Conservation (phyloP, 352 stramenopile species). For the Pythium aristosporum region DNA sequence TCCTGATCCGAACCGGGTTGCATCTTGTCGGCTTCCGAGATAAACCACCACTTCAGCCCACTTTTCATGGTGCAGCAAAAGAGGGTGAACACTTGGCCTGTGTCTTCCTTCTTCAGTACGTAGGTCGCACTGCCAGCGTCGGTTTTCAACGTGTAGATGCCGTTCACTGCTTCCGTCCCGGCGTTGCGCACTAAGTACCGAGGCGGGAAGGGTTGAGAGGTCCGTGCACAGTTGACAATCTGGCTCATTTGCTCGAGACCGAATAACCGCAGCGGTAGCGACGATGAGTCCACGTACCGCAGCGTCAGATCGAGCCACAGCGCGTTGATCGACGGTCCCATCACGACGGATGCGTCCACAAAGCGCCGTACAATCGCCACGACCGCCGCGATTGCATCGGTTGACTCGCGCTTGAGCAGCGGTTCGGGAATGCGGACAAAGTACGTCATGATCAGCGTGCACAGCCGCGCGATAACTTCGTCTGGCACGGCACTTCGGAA, state of each 20-base stretch:
- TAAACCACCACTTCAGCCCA: slow-evolving; percentile 99
- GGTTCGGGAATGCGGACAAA: slow-evolving; percentile 77
- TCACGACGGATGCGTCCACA: slow-evolving; percentile 60
- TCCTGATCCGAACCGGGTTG: slow-evolving; percentile 97
- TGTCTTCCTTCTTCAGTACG: slow-evolving; percentile 69
- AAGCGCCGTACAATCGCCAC: slow-evolving; percentile 75
- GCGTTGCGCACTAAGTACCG: slow-evolving; percentile 89
- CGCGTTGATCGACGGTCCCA: slow-evolving; percentile 56
- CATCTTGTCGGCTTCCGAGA: slow-evolving; percentile 96
- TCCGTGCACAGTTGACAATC: slow-evolving; percentile 86
- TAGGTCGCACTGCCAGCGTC: slow-evolving; percentile 69
- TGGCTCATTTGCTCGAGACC: slow-evolving; percentile 93
- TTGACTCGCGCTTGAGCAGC: slow-evolving; percentile 85
- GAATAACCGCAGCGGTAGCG: slow-evolving; percentile 92
- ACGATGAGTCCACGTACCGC: slow-evolving; percentile 89
- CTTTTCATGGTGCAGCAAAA: slow-evolving; percentile 98
- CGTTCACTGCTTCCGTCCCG: slow-evolving; percentile 92
- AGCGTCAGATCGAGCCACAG: slow-evolving; percentile 84
- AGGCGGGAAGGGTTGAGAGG: slow-evolving; percentile 82
- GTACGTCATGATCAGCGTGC: slow-evolving; percentile 80
- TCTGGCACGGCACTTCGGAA: slow-evolving; percentile 68
- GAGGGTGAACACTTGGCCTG: slow-evolving; percentile 88
- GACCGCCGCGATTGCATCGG: slow-evolving; percentile 78
- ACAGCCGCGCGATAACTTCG: slow-evolving; percentile 60
- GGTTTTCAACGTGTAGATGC: slow-evolving; percentile 87